phyloP scores from a whole-genome alignment of 306 rosid genomes.

The Cucurbita argyrosperma region DNA sequence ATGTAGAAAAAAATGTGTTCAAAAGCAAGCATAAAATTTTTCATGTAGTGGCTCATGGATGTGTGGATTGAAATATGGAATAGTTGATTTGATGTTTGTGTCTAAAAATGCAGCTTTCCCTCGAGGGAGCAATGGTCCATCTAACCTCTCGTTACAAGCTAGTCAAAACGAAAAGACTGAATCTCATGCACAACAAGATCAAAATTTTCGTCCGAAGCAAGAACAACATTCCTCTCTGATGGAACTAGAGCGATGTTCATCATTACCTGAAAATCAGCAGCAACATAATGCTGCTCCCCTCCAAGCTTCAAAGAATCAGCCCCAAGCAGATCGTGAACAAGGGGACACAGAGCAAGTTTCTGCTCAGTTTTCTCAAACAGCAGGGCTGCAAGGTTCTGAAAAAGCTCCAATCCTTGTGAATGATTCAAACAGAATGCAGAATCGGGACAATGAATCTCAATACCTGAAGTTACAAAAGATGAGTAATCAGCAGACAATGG shows the following conservation, averaged over 20 bases:
- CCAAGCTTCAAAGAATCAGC: constrained; percentile 31
- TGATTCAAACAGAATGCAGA: constrained; percentile 33
- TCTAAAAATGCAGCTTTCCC: constrained; percentile 22
- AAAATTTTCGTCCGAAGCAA: constrained; percentile 24
- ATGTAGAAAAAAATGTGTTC: not conserved
- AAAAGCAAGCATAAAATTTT: not conserved
- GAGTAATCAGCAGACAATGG: constrained; percentile 79
- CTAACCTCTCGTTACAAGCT: constrained; percentile 34
- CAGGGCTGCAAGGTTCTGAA: constrained; percentile 29
- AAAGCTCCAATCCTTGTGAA: constrained; percentile 25
- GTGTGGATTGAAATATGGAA: not conserved
- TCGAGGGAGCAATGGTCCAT: constrained; percentile 41
- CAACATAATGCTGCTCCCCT: constrained; percentile 27
- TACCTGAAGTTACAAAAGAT: constrained; percentile 78
- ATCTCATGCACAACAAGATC: constrained; percentile 38
- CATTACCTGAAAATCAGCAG: constrained; percentile 26
- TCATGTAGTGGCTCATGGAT: not conserved
- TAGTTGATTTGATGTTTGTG: not conserved
- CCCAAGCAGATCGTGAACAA: constrained; percentile 40
- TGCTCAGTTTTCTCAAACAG: constrained; percentile 41
- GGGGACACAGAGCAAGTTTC: constrained; percentile 28
- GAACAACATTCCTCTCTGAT: constrained; percentile 41
- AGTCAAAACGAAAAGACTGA: constrained; percentile 29
- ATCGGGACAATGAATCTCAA: constrained; percentile 48
- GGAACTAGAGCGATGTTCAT: constrained; percentile 28